Evolutionary conservation across 768 basidiomycete species (phyloP).

Genomic region (Pulveroboletus sp.): DNA sequence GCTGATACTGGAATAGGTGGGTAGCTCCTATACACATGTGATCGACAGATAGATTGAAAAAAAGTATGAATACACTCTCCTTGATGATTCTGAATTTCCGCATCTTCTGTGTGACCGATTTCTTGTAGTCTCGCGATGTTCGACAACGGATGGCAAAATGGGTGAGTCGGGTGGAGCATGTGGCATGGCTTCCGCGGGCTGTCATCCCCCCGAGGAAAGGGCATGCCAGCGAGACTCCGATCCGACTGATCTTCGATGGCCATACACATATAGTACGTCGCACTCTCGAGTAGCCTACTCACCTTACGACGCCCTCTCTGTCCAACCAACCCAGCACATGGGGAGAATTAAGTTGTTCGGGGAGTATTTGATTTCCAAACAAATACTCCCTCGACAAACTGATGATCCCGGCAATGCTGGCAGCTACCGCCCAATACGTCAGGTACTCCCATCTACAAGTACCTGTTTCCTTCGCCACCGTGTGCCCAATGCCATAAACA

Average conservation of each 20-base stretch:
- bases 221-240: neutral
- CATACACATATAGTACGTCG: neutral
- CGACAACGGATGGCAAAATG: neutral
- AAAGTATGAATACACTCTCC: neutral
- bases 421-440: too few species aligned
- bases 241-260: conserved; percentile 2
- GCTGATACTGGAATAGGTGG: neutral
- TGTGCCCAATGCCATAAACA: too few species aligned
- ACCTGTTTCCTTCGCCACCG: too few species aligned
- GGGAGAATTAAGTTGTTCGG: too few species aligned
- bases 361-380: too few species aligned
- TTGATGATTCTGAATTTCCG: neutral
- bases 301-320: neutral
- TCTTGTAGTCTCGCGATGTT: neutral
- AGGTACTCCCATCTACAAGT: too few species aligned
- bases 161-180: too few species aligned
- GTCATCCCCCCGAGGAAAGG: too few species aligned
- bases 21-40: neutral
- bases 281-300: neutral
- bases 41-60: too few species aligned
- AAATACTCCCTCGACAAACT: too few species aligned
- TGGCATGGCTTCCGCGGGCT: too few species aligned
- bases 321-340: neutral
- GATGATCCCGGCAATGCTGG: too few species aligned
- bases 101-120: neutral